phyloP scores from a whole-genome alignment of 768 basidiomycete genomes.

The Rhizopogon salebrosus region DNA sequence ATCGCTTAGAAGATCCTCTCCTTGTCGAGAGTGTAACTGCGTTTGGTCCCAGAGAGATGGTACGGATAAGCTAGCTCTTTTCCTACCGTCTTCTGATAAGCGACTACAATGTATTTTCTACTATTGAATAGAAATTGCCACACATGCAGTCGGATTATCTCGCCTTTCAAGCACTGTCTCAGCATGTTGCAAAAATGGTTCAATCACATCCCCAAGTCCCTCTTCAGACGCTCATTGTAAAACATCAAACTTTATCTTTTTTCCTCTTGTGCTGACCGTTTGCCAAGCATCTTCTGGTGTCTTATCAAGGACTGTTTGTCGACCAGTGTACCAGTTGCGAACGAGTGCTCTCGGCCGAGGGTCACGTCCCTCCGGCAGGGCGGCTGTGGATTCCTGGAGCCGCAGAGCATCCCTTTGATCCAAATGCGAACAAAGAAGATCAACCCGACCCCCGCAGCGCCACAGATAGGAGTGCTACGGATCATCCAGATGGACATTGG shows the following conservation, averaged over 20 bases:
- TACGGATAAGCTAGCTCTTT: slow-evolving; percentile 22
- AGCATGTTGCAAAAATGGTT: slow-evolving; percentile 59
- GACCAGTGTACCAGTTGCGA: slow-evolving; percentile 55
- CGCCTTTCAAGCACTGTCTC: slow-evolving; percentile 61
- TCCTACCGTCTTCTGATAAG: background rate
- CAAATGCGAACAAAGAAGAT: background rate
- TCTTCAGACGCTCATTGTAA: slow-evolving; percentile 49
- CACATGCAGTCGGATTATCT: slow-evolving; percentile 65
- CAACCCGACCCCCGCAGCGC: background rate
- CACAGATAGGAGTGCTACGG: slow-evolving; percentile 1
- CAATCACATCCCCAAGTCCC: slow-evolving; percentile 48
- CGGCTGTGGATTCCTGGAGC: slow-evolving; percentile 42
- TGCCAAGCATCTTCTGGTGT: slow-evolving; percentile 42
- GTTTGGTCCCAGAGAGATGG: slow-evolving; percentile 72
- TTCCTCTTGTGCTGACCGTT: background rate
- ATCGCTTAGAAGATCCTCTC: slow-evolving; percentile 30
- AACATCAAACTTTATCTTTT: slow-evolving; percentile 6
- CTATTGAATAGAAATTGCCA: slow-evolving; percentile 46
- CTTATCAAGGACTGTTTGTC: slow-evolving; percentile 60
- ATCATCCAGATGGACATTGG: slow-evolving; percentile 35
- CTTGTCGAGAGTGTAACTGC: slow-evolving; percentile 60
- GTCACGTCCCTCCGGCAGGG: slow-evolving; percentile 68
- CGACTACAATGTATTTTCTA: background rate
- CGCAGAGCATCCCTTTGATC: background rate
- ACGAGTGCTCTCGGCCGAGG: slow-evolving; percentile 64